These are phyloP conservation scores for Thoreauomyces humboldtii DNA, from an alignment of 192 early-diverging fungal genomes.

Conservation along the genomic window DNA sequence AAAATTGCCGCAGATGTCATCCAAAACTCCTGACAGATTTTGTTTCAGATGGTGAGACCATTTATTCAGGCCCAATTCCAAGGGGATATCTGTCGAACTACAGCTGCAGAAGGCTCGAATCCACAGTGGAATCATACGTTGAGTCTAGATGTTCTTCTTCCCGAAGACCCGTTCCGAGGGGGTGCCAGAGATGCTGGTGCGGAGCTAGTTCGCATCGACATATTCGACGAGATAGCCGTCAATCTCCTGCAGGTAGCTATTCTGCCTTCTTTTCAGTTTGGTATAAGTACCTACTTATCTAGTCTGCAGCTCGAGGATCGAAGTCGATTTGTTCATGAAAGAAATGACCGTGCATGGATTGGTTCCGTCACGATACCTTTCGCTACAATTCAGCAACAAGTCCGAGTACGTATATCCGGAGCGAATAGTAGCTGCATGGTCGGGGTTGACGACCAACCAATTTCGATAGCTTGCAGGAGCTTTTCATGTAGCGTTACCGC, in stretches of 20 bases:
- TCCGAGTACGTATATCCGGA: constrained; percentile 42
- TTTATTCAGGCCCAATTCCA: constrained; percentile 55
- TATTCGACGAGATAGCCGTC: constrained; percentile 55
- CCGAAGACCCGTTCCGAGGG: constrained; percentile 37
- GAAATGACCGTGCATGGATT: constrained; percentile 53
- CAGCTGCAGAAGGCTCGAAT: constrained; percentile 39
- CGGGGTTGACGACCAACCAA: no score
- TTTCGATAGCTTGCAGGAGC: constrained; percentile 48
- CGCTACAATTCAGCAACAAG: constrained; percentile 44
- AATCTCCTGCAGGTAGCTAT: constrained; percentile 47
- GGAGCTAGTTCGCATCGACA: constrained; percentile 51
- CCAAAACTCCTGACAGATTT: no score
- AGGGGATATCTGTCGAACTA: constrained; percentile 33
- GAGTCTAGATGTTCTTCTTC: constrained; percentile 32
- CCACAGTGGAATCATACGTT: constrained; percentile 63
- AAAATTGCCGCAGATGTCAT: no score
- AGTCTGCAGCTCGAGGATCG: no score
- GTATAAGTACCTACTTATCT: no score
- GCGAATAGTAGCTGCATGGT: no score
- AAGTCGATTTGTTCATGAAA: constrained; percentile 27
- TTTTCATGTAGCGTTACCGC: constrained; percentile 44
- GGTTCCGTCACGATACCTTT: constrained; percentile 52
- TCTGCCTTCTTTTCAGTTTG: no score
- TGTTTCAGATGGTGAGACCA: constrained; percentile 31
- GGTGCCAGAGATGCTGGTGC: constrained; percentile 43